Evolutionary conservation across 2,329 filamentous ascomycete genomes (phyloP).

Genomic region (Teratosphaeria nubilosa): DNA sequence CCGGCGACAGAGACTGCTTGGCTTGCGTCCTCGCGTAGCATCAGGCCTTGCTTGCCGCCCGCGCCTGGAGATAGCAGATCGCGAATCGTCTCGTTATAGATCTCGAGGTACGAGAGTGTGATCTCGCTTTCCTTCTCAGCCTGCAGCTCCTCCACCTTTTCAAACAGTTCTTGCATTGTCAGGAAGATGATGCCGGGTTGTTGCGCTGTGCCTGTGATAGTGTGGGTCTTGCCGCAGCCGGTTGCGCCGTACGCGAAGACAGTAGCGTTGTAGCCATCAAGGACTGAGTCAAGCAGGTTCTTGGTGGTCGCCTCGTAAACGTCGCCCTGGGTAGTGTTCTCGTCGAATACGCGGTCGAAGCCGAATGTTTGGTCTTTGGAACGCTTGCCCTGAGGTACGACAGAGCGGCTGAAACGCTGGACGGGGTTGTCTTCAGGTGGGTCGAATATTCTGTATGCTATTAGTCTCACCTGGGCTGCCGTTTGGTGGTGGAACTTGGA

Average conservation of each 20-base stretch:
- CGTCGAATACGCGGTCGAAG: slow-evolving; percentile 94
- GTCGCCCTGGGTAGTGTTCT: slow-evolving; percentile 82
- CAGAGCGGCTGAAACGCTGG: slow-evolving; percentile 70
- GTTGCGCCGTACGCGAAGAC: slow-evolving; percentile 98
- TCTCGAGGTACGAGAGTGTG: slow-evolving; percentile 89
- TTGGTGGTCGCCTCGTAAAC: slow-evolving; percentile 92
- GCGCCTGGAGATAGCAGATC: slow-evolving; percentile 81
- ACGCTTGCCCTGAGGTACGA: slow-evolving; percentile 71
- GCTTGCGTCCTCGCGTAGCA: slow-evolving; percentile 89
- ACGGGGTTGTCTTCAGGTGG: slow-evolving; percentile 91
- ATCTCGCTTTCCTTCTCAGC: slow-evolving; percentile 84
- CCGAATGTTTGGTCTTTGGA: slow-evolving; percentile 97
- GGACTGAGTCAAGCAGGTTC: slow-evolving; percentile 80
- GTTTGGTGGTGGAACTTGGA: background rate
- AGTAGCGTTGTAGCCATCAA: slow-evolving; percentile 97
- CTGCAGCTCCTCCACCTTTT: slow-evolving; percentile 79
- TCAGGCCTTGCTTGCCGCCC: slow-evolving; percentile 74
- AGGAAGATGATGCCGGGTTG: slow-evolving; percentile 97
- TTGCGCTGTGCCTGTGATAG: slow-evolving; percentile 78
- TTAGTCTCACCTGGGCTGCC: background rate
- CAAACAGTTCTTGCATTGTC: slow-evolving; percentile 98
- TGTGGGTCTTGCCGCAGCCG: slow-evolving; percentile 97
- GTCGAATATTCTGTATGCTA: slow-evolving; percentile 69
- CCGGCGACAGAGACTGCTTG: slow-evolving; percentile 86
- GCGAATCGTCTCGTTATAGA: slow-evolving; percentile 98